Conservation (phyloP, 1,284 basidiomycete species). For the Microbotryum lychnidis-dioicae region DNA sequence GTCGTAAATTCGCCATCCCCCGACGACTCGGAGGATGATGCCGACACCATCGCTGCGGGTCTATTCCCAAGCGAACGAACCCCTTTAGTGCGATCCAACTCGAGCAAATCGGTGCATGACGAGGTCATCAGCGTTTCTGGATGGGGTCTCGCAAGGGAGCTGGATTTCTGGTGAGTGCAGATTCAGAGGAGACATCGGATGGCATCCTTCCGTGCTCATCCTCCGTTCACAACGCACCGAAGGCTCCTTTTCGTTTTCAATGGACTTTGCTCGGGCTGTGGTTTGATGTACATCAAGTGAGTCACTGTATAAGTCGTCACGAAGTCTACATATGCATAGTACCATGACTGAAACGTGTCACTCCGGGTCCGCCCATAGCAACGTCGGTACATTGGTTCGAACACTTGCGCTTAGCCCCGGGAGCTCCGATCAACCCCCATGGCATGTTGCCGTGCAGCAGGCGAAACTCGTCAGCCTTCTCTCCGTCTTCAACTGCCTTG, state of each 20-base stretch:
- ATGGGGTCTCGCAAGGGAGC: constrained; percentile 5
- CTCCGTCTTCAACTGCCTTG: constrained; percentile 28
- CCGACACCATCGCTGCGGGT: not conserved
- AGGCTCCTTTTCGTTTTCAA: constrained; percentile 18
- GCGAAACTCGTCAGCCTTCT: constrained; percentile 28
- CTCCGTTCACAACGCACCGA: not conserved
- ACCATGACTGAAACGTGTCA: too few relatives aligned
- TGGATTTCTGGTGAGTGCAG: constrained; percentile 21
- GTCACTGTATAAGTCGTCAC: too few relatives aligned
- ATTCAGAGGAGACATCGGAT: too few relatives aligned
- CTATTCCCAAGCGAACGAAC: not conserved
- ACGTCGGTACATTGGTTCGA: constrained; percentile 21
- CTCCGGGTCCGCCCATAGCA: constrained; percentile 15
- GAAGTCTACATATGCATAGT: too few relatives aligned
- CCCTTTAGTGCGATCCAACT: not conserved
- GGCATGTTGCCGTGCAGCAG: constrained; percentile 11
- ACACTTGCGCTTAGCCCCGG: constrained; percentile 5
- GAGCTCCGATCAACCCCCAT: not conserved
- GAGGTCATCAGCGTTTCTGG: constrained; percentile 9
- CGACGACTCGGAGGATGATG: not conserved
- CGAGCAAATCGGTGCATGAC: too few relatives aligned
- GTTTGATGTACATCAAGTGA: constrained; percentile 8
- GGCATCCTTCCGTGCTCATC: not conserved
- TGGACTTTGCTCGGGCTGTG: constrained; percentile 17
- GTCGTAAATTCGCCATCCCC: not conserved